phyloP scores from a whole-genome alignment of 305 asterid genomes.

The Rubia tinctorum region DNA sequence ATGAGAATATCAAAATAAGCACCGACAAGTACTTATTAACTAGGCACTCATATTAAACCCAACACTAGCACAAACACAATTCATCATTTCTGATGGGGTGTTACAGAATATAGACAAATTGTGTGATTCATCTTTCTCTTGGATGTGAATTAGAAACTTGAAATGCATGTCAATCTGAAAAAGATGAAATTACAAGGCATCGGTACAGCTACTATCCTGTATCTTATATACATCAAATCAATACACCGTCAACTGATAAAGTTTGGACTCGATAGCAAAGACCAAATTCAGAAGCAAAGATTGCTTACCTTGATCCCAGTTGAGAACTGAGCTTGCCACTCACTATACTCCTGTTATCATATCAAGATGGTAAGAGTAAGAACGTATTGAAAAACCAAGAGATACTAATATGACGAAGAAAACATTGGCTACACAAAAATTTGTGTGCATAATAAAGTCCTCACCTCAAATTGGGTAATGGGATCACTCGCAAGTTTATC shows the following conservation, averaged over 20 bases:
- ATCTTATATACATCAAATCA: not conserved
- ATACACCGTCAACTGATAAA: not conserved
- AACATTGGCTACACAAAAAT: conserved; percentile 3
- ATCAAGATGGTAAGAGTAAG: conserved; percentile 24
- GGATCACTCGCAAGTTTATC: conserved; percentile 49
- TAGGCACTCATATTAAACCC: not conserved
- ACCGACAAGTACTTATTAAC: not conserved
- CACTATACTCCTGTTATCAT: conserved; percentile 57
- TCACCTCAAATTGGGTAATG: conserved; percentile 58
- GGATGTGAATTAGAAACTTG: not conserved
- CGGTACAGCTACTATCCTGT: not conserved
- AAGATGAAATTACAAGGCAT: not conserved
- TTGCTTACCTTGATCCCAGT: conserved; percentile 79
- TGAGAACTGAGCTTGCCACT: conserved; percentile 79
- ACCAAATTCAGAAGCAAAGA: conserved; percentile 12
- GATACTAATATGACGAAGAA: not conserved
- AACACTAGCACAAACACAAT: not conserved
- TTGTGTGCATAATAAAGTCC: conserved; percentile 7
- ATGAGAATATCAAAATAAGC: not conserved
- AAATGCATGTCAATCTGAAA: not conserved
- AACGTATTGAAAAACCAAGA: conserved; percentile 4
- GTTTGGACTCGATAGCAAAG: not conserved
- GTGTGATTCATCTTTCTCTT: not conserved
- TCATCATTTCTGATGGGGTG: not conserved
- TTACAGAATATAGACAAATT: not conserved